These are phyloP conservation scores for Aspergillus alliaceus DNA, from an alignment of 2,329 filamentous ascomycete species.

Conservation along the genomic window DNA sequence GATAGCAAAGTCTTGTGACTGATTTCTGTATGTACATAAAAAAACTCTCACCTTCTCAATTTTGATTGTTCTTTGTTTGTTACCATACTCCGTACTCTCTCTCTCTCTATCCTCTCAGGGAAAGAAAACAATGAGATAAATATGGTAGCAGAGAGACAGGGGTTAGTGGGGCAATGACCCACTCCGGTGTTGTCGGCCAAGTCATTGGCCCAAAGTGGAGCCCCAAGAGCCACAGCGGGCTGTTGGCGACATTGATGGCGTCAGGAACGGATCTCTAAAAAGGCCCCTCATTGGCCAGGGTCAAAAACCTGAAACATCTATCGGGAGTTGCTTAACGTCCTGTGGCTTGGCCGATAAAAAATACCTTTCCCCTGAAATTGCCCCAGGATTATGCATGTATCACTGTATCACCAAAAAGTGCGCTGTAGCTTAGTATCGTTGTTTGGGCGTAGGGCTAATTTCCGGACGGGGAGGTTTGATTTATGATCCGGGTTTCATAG, in stretches of 20 bases:
- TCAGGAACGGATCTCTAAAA: conserved; percentile 16
- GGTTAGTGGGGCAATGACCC: conserved; percentile 9
- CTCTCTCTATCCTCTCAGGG: neutral
- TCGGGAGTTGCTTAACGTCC: conserved; percentile 17
- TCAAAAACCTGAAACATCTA: conserved; percentile 19
- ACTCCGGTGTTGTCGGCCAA: neutral
- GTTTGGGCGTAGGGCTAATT: neutral
- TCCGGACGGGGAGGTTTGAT: neutral
- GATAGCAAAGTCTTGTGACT: too few relatives aligned
- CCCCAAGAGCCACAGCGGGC: conserved; percentile 16
- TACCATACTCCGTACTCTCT: neutral
- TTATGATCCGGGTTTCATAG: too few relatives aligned
- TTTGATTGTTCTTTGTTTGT: too few relatives aligned
- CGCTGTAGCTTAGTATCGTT: too few relatives aligned
- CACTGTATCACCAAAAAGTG: neutral
- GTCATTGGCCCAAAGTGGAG: conserved; percentile 11
- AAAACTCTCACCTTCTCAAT: too few relatives aligned
- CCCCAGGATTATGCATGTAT: neutral
- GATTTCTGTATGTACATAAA: too few relatives aligned
- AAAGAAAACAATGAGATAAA: conserved; percentile 8
- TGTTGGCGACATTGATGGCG: conserved; percentile 6
- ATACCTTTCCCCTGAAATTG: conserved; percentile 4
- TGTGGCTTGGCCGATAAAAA: conserved; percentile 10
- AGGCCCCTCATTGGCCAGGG: conserved; percentile 6
- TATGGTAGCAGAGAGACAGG: conserved; percentile 18